Evolutionary conservation across 306 rosid species (phyloP).

Genomic region (Myrica gale): DNA sequence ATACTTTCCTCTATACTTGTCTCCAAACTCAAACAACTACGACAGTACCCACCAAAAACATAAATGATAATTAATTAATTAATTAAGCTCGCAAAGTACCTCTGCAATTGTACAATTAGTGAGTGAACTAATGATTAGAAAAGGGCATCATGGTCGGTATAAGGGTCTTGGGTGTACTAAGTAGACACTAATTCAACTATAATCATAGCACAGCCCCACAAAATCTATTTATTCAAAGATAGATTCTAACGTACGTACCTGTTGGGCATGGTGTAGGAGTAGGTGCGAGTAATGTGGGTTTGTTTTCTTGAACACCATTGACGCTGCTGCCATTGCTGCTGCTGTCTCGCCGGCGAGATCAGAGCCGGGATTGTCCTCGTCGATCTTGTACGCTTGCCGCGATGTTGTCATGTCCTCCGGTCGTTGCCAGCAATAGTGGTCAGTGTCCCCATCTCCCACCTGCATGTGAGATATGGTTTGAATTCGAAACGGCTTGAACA

Average conservation of each 20-base stretch:
- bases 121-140: too few species aligned
- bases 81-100: not conserved
- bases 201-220: constrained; percentile 4
- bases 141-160: too few species aligned
- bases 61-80: not conserved
- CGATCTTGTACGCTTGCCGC: constrained; percentile 86
- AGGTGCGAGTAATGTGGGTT: constrained; percentile 87
- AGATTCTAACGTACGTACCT: constrained; percentile 41
- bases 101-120: not conserved
- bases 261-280: constrained; percentile 80
- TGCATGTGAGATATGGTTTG: constrained; percentile 17
- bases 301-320: constrained; percentile 68
- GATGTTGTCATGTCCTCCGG: constrained; percentile 99
- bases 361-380: constrained; percentile 77
- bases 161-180: not conserved
- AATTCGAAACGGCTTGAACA: not conserved
- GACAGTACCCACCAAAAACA: not conserved
- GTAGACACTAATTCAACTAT: constrained; percentile 15
- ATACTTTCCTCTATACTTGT: constrained; percentile 78
- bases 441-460: constrained; percentile 99
- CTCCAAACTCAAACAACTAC: constrained; percentile 92
- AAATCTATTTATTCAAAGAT: not conserved
- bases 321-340: constrained; percentile 94
- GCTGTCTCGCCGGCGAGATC: constrained; percentile 96
- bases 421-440: constrained; percentile 96